Evolutionary conservation across 2,329 filamentous ascomycete species (phyloP).

Genomic region (Tolypocladium nubicola): DNA sequence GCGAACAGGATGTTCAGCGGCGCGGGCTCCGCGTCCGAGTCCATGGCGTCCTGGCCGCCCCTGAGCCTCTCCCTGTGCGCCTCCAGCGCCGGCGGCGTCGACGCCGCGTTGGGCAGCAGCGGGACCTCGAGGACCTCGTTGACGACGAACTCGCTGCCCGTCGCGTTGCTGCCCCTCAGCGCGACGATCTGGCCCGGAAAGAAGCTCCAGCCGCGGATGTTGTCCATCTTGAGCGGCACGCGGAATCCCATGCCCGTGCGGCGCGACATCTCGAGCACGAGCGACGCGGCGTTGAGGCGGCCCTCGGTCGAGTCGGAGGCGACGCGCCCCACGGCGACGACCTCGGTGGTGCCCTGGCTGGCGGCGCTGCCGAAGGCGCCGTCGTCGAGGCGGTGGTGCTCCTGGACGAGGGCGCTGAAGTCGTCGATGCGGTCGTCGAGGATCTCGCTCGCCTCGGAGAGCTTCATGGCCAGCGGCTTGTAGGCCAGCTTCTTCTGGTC

Average conservation of each 20-base stretch:
- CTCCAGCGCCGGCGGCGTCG: constrained; percentile 53
- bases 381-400: constrained; percentile 66
- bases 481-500: constrained; percentile 88
- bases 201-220: constrained; percentile 62
- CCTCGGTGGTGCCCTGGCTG: constrained; percentile 71
- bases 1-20: constrained; percentile 71
- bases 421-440: constrained; percentile 93
- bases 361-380: constrained; percentile 80
- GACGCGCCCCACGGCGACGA: constrained; percentile 85
- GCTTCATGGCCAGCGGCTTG: constrained; percentile 88
- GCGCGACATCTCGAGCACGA: constrained; percentile 82
- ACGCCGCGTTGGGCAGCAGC: constrained; percentile 63
- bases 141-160: constrained; percentile 73
- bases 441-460: constrained; percentile 84
- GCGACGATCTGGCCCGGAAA: constrained; percentile 94
- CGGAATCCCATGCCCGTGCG: constrained; percentile 73
- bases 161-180: constrained; percentile 74
- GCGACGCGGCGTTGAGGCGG: constrained; percentile 72
- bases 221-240: constrained; percentile 67
- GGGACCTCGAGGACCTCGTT: constrained; percentile 67
- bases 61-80: constrained; percentile 59
- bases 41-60: constrained; percentile 53
- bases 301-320: constrained; percentile 81
- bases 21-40: constrained; percentile 35
- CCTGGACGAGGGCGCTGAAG: constrained; percentile 64